phyloP scores from a whole-genome alignment of 441 rosid species.

The Eutrema salsugineum region DNA sequence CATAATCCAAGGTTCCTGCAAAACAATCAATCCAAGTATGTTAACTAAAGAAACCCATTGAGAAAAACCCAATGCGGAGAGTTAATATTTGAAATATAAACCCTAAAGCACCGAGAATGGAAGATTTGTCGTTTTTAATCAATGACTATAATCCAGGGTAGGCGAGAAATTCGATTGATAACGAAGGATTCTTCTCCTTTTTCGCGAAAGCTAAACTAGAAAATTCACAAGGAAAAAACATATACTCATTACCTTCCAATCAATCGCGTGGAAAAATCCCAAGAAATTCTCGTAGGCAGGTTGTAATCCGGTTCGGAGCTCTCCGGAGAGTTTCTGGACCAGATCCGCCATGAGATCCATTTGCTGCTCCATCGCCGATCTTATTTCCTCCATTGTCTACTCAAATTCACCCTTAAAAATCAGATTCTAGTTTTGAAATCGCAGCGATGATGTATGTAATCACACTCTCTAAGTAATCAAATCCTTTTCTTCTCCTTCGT shows the following conservation, averaged over 20 bases:
- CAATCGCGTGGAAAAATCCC: conserved; percentile 85
- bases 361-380: conserved; percentile 69
- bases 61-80: neutral
- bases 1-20: conserved; percentile 81
- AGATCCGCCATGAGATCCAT: conserved; percentile 88
- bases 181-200: neutral
- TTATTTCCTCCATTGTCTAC: conserved; percentile 61
- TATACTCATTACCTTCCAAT: conserved; percentile 70
- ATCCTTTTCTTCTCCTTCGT: neutral
- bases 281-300: conserved; percentile 79
- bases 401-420: neutral
- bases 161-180: neutral
- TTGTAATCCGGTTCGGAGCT: conserved; percentile 69
- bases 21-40: neutral
- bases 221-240: neutral
- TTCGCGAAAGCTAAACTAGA: neutral
- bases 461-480: neutral
- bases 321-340: conserved; percentile 71
- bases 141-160: neutral
- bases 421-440: neutral
- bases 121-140: neutral
- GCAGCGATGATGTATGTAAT: neutral
- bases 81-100: neutral
- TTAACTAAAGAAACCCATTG: neutral
- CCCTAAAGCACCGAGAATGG: neutral